Evolutionary conservation across 2,329 filamentous ascomycete genomes (phyloP).

Genomic region (Leptographium lundbergii): DNA sequence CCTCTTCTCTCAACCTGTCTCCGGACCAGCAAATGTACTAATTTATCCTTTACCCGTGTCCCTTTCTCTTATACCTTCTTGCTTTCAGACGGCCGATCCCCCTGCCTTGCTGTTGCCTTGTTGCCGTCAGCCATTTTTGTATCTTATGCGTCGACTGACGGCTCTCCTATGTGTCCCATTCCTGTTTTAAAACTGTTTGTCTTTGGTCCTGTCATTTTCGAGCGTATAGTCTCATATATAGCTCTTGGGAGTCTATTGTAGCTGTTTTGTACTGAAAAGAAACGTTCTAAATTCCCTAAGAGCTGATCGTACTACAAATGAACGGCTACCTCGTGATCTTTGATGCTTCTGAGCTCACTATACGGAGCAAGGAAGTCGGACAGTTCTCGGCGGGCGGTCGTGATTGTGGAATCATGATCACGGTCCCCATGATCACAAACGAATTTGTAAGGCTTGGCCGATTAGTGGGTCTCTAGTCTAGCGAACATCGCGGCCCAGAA

Average conservation of each 20-base stretch:
- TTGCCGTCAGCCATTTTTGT: not conserved
- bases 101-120: not conserved
- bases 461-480: not conserved
- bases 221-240: conserved; percentile 4
- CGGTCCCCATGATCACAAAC: too few relatives aligned
- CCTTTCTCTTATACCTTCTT: not conserved
- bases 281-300: not conserved
- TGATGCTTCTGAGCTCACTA: too few relatives aligned
- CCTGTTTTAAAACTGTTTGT: not conserved
- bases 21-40: not conserved
- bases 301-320: not conserved
- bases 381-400: too few relatives aligned
- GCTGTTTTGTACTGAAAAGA: not conserved
- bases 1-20: not conserved
- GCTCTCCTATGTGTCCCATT: not conserved
- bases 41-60: not conserved
- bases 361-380: too few relatives aligned
- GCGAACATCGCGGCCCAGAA: not conserved
- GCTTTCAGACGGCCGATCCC: not conserved
- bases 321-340: not conserved
- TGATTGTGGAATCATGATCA: too few relatives aligned
- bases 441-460: too few relatives aligned
- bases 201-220: conserved; percentile 1
- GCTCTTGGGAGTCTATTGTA: conserved; percentile 3
- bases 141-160: not conserved